Evolutionary conservation across 2,329 filamentous ascomycete species (phyloP), one percentile per base, ranked within the genome.

Genomic region (Ustulina deusta): DNA sequence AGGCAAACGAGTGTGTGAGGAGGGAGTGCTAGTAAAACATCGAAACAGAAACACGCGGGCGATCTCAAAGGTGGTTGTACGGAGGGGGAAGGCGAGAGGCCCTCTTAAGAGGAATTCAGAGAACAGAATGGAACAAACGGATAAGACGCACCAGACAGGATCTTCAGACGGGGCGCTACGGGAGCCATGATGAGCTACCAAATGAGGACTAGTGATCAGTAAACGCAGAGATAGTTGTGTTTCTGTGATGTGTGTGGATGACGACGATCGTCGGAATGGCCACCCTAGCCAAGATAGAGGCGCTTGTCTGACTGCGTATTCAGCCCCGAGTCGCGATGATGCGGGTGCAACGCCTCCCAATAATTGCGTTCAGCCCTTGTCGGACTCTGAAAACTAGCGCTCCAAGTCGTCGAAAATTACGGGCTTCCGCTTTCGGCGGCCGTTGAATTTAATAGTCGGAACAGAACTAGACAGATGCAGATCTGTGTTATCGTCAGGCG

Each of bases 151-250:
- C 86, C 86, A 85, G 85, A 87, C 78, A 88, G 83, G 80, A 87
- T 83, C 82, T 84, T 87, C 80, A 86, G 83, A 81, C 86, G 85
- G 80, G 86, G 85, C 79, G 86, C 82, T 79, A 83, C 81, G 79
- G 86, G 86, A 81, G 85, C 86, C 86, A 88, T 88, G 79, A 79
- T 84, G 66, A 79, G 79, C 77, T 78, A 73, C 79, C 79, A 74
- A 76, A 79, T 78, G 73, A 72, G 78, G 79, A 81, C 66, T 75
- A 76, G 73, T 70, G 69, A 71, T 69, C 71, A 68, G 65, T 68
- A 55, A 61, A 66, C 63, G 58, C 60, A 58, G 69, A 70, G 64
- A 70, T 68, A 67, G 67, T 59, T 73, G 71, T 72, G 71, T 72
- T 70, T 73, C 71, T 69, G 71, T 69, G 73, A 72, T 70, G 71